A percentile compares a stretch with the other conserved stretches of the same genome.
These are phyloP conservation scores for Rhizophora apiculata DNA, from an alignment of 345 rosid genomes.

Conservation along the genomic window DNA sequence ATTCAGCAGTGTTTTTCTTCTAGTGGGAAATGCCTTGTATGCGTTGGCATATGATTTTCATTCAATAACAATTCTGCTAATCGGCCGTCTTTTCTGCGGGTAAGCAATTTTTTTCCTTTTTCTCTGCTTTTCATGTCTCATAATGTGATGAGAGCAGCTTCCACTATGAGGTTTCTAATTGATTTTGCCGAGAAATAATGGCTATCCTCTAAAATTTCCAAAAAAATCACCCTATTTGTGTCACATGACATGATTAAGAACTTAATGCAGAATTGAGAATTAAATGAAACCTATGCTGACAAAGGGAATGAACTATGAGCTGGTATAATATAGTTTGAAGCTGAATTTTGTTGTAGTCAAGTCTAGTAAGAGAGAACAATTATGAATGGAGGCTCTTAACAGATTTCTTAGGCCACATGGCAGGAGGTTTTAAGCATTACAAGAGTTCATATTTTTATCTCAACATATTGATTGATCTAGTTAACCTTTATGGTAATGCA, in stretches of 20 bases:
- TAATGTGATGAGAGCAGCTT: slow-evolving; percentile 10
- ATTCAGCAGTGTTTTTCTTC: slow-evolving; percentile 82
- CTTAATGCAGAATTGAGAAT: neutral
- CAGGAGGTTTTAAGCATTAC: neutral
- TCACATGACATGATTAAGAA: neutral
- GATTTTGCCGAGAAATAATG: neutral
- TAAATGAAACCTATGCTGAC: neutral
- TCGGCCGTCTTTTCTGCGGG: slow-evolving; percentile 98
- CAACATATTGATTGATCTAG: slow-evolving; percentile 9
- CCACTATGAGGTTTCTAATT: neutral
- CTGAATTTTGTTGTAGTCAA: neutral
- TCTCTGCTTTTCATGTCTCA: neutral
- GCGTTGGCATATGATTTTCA: slow-evolving; percentile 87
- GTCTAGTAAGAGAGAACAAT: neutral
- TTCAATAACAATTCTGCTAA: slow-evolving; percentile 65
- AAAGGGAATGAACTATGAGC: neutral
- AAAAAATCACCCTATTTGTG: neutral
- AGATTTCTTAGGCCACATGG: neutral
- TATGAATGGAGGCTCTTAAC: neutral
- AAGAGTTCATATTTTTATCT: neutral
- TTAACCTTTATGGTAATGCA: slow-evolving; percentile 34
- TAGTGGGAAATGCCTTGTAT: slow-evolving; percentile 78
- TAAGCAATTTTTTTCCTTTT: slow-evolving; percentile 36
- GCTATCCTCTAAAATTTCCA: neutral
- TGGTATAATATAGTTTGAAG: neutral